These are phyloP conservation scores for Blumeria hordei DNA, from an alignment of 2,329 filamentous ascomycete species.

Conservation along the genomic window DNA sequence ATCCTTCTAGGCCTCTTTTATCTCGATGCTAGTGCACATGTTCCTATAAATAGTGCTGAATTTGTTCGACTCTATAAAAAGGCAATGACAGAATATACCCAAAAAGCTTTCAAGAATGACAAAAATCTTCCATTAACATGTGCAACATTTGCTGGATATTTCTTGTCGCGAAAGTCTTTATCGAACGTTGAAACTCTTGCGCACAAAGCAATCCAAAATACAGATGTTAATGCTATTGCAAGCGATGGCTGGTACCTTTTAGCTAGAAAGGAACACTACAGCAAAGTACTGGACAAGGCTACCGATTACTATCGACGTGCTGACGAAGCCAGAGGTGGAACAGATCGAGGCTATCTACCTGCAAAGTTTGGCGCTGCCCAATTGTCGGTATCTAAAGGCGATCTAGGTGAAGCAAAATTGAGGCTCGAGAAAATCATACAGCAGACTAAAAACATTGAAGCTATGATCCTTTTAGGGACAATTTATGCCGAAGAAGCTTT, in stretches of 20 bases:
- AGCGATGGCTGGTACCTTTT: conserved; percentile 96
- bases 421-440: conserved; percentile 85
- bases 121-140: conserved; percentile 78
- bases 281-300: conserved; percentile 49
- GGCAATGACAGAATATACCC: conserved; percentile 83
- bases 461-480: conserved; percentile 76
- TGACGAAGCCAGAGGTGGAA: conserved; percentile 73
- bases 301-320: conserved; percentile 72
- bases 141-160: conserved; percentile 74
- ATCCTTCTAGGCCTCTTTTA: conserved; percentile 79
- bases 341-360: conserved; percentile 76
- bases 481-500: conserved; percentile 92
- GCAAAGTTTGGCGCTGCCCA: conserved; percentile 90
- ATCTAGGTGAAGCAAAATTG: conserved; percentile 79
- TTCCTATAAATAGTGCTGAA: conserved; percentile 59
- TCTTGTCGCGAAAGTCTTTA: conserved; percentile 60
- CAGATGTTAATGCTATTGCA: conserved; percentile 86
- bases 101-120: conserved; percentile 81
- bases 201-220: conserved; percentile 82
- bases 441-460: conserved; percentile 60
- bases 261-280: conserved; percentile 73
- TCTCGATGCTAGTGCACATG: conserved; percentile 62
- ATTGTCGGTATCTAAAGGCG: conserved; percentile 60
- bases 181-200: conserved; percentile 66
- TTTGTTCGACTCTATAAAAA: conserved; percentile 75